These are phyloP conservation scores for Cryptosporidium muris DNA, from an alignment of 169 alveolate genomes.

Conservation along the genomic window DNA sequence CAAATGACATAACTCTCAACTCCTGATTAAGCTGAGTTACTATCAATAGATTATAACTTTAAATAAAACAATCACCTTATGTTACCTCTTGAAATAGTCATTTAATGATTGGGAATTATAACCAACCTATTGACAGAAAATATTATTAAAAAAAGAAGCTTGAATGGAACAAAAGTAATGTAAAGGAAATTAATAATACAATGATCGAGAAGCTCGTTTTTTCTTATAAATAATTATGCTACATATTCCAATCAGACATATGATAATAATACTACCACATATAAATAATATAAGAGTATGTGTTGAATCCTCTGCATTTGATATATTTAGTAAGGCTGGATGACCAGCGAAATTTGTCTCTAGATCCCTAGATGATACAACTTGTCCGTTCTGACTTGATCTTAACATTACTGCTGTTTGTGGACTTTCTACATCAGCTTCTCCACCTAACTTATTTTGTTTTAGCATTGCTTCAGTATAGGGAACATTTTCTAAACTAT, in stretches of 20 bases:
- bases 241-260: slow-evolving; percentile 35
- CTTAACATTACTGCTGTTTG: slow-evolving; percentile 37
- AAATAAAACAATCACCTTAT: too few species aligned
- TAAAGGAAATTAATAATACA: too few species aligned
- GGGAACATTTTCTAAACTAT: slow-evolving; percentile 29
- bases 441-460: neutral
- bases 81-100: too few species aligned
- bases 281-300: neutral
- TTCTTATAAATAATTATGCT: slow-evolving; percentile 30
- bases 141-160: too few species aligned
- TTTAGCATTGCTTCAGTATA: slow-evolving; percentile 48
- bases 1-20: too few species aligned
- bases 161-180: too few species aligned
- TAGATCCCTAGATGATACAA: slow-evolving; percentile 53
- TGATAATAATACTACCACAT: slow-evolving; percentile 34
- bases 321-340: neutral
- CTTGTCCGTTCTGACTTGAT: neutral
- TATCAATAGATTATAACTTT: too few species aligned
- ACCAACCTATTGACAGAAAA: too few species aligned
- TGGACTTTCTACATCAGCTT: neutral
- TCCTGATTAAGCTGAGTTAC: too few species aligned
- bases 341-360: neutral
- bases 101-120: too few species aligned
- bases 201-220: neutral
- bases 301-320: neutral